Conservation (phyloP, 306 rosid species). For the Acacia crassicarpa region DNA sequence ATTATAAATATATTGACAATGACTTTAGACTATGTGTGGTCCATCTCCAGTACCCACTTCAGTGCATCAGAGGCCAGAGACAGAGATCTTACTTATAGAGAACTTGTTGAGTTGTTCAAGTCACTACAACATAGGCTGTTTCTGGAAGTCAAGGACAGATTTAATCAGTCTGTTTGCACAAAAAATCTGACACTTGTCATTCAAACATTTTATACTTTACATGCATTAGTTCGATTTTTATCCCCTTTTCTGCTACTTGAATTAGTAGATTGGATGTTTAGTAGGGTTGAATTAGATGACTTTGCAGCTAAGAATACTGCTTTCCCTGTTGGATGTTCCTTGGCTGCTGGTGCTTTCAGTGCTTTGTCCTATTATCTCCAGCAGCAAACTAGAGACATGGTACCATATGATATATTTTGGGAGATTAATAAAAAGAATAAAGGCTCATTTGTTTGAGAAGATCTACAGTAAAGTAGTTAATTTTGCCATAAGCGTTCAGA, state of each 20-base stretch:
- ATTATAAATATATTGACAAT: slow-evolving; percentile 59
- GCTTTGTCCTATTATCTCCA: slow-evolving; percentile 57
- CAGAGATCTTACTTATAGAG: slow-evolving; percentile 33
- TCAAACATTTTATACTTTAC: slow-evolving; percentile 48
- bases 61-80: slow-evolving; percentile 41
- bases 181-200: slow-evolving; percentile 50
- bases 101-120: slow-evolving; percentile 53
- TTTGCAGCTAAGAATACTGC: slow-evolving; percentile 38
- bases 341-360: slow-evolving; percentile 78
- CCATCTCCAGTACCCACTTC: slow-evolving; percentile 37
- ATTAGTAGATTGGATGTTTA: slow-evolving; percentile 78
- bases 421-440: slow-evolving; percentile 43
- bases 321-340: slow-evolving; percentile 61
- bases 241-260: slow-evolving; percentile 82
- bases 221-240: slow-evolving; percentile 54
- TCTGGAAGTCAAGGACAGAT: slow-evolving; percentile 47
- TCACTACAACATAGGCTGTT: slow-evolving; percentile 49
- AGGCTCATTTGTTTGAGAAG: slow-evolving; percentile 56
- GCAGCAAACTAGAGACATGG: slow-evolving; percentile 47
- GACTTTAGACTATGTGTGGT: slow-evolving; percentile 56
- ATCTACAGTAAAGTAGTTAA: slow-evolving; percentile 51
- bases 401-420: slow-evolving; percentile 61
- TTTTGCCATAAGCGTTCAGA: slow-evolving; percentile 43
- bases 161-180: slow-evolving; percentile 44
- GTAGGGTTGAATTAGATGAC: slow-evolving; percentile 41